Evolutionary conservation across 768 basidiomycete species (phyloP).

Genomic region (Saitozyma podzolica): DNA sequence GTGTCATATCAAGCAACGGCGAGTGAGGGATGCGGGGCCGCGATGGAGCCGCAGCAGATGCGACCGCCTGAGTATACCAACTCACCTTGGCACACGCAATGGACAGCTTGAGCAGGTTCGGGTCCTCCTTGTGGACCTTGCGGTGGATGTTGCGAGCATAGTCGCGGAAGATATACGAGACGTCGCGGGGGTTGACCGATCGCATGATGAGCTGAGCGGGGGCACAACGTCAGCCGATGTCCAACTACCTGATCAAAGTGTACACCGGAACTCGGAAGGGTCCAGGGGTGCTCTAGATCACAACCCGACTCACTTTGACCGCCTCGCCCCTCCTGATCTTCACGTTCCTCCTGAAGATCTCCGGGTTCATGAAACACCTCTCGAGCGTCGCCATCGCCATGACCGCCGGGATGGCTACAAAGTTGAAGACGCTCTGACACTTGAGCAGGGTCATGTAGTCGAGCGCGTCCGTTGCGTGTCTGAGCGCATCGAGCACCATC

Average conservation of each 20-base stretch:
- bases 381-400: constrained; percentile 96
- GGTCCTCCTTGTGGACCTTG: constrained; percentile 76
- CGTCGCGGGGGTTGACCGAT: constrained; percentile 87
- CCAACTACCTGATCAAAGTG: background rate
- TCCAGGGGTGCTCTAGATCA: background rate
- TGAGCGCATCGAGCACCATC: constrained; percentile 83
- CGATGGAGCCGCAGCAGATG: too few species aligned
- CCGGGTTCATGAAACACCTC: constrained; percentile 88
- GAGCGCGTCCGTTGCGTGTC: constrained; percentile 79
- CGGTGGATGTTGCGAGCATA: constrained; percentile 79
- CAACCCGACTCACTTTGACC: constrained; percentile 62
- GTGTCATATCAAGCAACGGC: background rate
- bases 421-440: constrained; percentile 92
- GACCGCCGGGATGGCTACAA: constrained; percentile 87
- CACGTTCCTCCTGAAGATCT: constrained; percentile 80
- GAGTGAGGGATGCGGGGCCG: too few species aligned
- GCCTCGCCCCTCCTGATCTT: constrained; percentile 94
- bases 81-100: constrained; percentile 79
- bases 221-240: constrained; percentile 1
- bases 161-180: constrained; percentile 80
- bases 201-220: constrained; percentile 76
- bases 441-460: constrained; percentile 84
- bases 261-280: background rate
- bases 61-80: constrained; percentile 13
- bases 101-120: constrained; percentile 77